A percentile compares a stretch with the other conserved stretches of the same genome.
These are phyloP conservation scores for Cryoendolithus antarcticus DNA, from an alignment of 2,329 filamentous ascomycete species.

Conservation along the genomic window DNA sequence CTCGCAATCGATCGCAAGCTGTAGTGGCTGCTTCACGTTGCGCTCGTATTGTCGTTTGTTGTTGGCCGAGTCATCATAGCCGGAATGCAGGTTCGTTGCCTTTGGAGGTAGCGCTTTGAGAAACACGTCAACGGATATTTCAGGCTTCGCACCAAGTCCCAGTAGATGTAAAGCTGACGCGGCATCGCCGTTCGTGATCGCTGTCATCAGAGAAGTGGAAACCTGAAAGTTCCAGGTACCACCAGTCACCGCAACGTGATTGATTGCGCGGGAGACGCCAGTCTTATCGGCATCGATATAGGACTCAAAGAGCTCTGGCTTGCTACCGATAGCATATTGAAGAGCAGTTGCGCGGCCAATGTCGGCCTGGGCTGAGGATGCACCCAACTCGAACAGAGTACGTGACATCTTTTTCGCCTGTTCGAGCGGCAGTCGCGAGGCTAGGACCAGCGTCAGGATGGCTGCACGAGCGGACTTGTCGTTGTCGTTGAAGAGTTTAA, in stretches of 20 bases:
- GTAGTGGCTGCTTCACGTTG: conserved; percentile 50
- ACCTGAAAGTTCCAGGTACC: conserved; percentile 23
- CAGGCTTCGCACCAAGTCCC: conserved; percentile 46
- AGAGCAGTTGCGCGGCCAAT: conserved; percentile 51
- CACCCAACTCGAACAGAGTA: conserved; percentile 56
- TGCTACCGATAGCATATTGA: conserved; percentile 47
- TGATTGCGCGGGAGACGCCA: conserved; percentile 51
- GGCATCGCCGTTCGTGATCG: conserved; percentile 42
- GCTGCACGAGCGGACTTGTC: conserved; percentile 40
- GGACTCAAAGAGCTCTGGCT: conserved; percentile 34
- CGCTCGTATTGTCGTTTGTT: conserved; percentile 43
- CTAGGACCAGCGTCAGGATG: conserved; percentile 59
- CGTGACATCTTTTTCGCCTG: conserved; percentile 53
- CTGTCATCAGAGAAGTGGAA: conserved; percentile 44
- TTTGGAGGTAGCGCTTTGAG: conserved; percentile 33
- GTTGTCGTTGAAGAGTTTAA: conserved; percentile 48
- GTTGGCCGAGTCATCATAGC: conserved; percentile 45
- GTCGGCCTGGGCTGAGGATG: conserved; percentile 62
- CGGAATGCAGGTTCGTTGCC: conserved; percentile 11
- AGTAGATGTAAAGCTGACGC: conserved; percentile 49
- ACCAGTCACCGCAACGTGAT: conserved; percentile 44
- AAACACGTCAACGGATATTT: conserved; percentile 52
- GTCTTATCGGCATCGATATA: conserved; percentile 44
- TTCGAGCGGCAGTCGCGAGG: conserved; percentile 49
- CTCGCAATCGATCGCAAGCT: conserved; percentile 45